Percentiles rank a stretch among this genome's conserved stretches.
Conservation (phyloP, 2,329 filamentous ascomycete species). For the Dothistroma septosporum region DNA sequence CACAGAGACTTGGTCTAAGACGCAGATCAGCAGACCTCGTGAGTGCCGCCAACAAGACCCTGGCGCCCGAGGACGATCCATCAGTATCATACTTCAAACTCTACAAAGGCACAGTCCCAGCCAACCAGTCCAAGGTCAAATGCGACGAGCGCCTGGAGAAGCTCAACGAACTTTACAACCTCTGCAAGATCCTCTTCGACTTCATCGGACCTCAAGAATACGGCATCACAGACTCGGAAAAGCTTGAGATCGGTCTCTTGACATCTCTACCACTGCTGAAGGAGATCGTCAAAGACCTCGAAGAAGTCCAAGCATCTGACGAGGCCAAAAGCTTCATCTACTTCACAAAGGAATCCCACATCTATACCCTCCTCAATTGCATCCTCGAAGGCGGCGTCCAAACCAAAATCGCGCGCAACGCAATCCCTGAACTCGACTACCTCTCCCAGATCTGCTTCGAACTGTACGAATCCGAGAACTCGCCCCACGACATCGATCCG, state of each 20-base stretch:
- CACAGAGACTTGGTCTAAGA: conserved; percentile 51
- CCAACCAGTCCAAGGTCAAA: conserved; percentile 63
- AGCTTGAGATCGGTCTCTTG: conserved; percentile 94
- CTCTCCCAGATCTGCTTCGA: conserved; percentile 97
- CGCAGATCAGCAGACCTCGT: conserved; percentile 47
- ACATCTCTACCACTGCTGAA: conserved; percentile 90
- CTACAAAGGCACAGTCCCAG: conserved; percentile 64
- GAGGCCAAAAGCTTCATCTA: conserved; percentile 97
- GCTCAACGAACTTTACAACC: conserved; percentile 84
- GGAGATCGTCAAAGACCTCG: conserved; percentile 93
- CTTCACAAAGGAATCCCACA: conserved; percentile 98
- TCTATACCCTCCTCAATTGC: conserved; percentile 96
- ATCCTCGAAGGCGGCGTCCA: conserved; percentile 95
- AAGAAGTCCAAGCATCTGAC: conserved; percentile 92
- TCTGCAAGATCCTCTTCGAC: conserved; percentile 93
- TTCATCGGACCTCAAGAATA: conserved; percentile 99
- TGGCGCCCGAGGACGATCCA: conserved; percentile 36
- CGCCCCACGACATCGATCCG: conserved; percentile 59
- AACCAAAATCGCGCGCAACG: conserved; percentile 92
- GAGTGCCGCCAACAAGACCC: conserved; percentile 15
- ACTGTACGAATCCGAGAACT: conserved; percentile 87
- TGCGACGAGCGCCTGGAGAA: conserved; percentile 81
- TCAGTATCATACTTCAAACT: conserved; percentile 80
- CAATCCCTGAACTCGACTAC: conserved; percentile 95
- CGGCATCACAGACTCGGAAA: conserved; percentile 90